Base-by-base conservation (phyloP, 2,329 filamentous ascomycete species). In the Claviceps purpurea region DNA sequence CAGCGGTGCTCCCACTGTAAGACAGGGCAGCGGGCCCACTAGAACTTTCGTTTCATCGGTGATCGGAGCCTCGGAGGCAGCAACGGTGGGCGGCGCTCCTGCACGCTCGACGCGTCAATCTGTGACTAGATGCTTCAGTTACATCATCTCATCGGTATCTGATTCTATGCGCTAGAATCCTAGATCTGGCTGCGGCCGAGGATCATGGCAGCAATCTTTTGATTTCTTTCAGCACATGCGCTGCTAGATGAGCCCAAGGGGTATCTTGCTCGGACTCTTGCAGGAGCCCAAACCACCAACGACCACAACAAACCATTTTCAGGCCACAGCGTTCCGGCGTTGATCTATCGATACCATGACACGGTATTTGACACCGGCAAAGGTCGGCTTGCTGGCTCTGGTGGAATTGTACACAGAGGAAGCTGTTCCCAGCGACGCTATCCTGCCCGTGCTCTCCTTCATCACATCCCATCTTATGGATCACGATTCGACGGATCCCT, bases 361-460 rank as follows among this genome's bases (percentile, higher is more conserved):
- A 60, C 85, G 86, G 53, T 95, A 85, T 66, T 76, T 97, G 46
- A 95, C 87, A n/a, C 87, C 91, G 13, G 84, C 88, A 59, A 95
- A 93, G 65, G 79, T 97, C 58, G 84, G 85, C 62, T 76, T 96
- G 24, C 77, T 97, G 52, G 80, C 82, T 51, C 78, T 98, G 50
- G 78, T 93, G 50, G 81, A 89, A 60, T 75, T 96, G 51, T 97
- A 98, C 68, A 80, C 81, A 40, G 82, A 86, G 57, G 82, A 81
- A 22, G 72, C 76, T 2, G 76, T 90, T 16, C 84, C 85, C 2
- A 81, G 78, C 55, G 74, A 78, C 49, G 82, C 85, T n/a, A 82
- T 84, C 24, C 77, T 91, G 44, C 77, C 85, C 14, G 74, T 95
- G 37, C 76, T 95, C 20, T 86, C 85, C 43, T 93, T 94, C 69